Evolutionary conservation across 768 basidiomycete genomes (phyloP).

Genomic region (Pisolithus orientalis): DNA sequence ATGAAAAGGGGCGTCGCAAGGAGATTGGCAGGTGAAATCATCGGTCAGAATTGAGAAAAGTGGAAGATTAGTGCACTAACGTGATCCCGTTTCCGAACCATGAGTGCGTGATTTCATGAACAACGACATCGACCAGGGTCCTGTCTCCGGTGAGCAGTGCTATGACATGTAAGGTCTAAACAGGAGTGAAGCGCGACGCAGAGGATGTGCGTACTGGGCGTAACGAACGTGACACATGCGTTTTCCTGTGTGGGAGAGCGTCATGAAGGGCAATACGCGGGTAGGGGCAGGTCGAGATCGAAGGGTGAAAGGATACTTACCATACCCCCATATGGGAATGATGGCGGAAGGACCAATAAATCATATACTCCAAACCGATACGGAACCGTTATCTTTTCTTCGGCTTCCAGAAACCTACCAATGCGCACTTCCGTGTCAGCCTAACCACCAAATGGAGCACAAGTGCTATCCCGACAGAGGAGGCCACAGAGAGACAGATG

Average conservation of each 20-base stretch:
- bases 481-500: background rate
- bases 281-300: no score
- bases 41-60: background rate
- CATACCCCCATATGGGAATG: slow-evolving; percentile 93
- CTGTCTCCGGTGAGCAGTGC: slow-evolving; percentile 86
- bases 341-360: slow-evolving; percentile 79
- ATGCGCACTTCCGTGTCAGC: background rate
- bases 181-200: background rate
- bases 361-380: slow-evolving; percentile 90
- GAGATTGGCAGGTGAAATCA: background rate
- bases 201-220: slow-evolving; percentile 54
- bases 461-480: background rate
- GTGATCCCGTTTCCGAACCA: slow-evolving; percentile 94
- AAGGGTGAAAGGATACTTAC: slow-evolving; percentile 25
- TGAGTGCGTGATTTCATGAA: slow-evolving; percentile 81
- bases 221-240: slow-evolving; percentile 80
- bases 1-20: no score
- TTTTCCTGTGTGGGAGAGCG: slow-evolving; percentile 57
- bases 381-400: slow-evolving; percentile 63
- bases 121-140: slow-evolving; percentile 80
- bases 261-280: no score
- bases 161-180: slow-evolving; percentile 12
- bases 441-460: no score
- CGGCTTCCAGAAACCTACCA: slow-evolving; percentile 62
- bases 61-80: slow-evolving; percentile 30